phyloP scores from a whole-genome alignment of 768 basidiomycete species.

The Russula emetica region DNA sequence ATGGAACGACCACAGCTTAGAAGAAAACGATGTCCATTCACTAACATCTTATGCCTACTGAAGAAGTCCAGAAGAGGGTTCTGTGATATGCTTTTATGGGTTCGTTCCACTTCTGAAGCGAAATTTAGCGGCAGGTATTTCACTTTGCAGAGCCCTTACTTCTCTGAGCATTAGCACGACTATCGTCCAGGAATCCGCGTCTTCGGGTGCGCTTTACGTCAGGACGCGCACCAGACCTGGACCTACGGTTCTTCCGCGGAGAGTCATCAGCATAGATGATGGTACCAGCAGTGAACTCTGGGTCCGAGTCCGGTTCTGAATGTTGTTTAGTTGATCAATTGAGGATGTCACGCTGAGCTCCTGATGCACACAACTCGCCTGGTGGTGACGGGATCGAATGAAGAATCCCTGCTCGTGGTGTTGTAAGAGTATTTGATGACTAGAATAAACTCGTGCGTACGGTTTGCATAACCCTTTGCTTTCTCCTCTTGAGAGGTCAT shows the following conservation, averaged over 20 bases:
- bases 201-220: conserved; percentile 14
- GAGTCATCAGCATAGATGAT: conserved; percentile 35
- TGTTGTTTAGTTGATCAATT: background rate
- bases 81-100: conserved; percentile 16
- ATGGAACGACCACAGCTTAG: background rate
- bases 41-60: conserved; percentile 26
- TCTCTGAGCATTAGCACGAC: conserved; percentile 24
- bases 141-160: conserved; percentile 28
- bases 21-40: background rate
- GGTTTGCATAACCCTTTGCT: conserved; percentile 17
- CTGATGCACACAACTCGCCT: conserved; percentile 29
- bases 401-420: conserved; percentile 9
- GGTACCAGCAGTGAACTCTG: conserved; percentile 45
- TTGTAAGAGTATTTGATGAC: background rate
- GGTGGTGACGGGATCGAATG: conserved; percentile 37
- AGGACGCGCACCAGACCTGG: background rate
- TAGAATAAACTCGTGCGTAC: background rate
- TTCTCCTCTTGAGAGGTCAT: background rate
- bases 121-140: background rate
- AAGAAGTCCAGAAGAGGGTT: conserved; percentile 33
- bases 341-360: background rate
- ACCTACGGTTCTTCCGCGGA: conserved; percentile 33
- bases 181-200: background rate
- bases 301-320: conserved; percentile 46
- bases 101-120: conserved; percentile 9